A percentile compares a stretch with the other conserved stretches of the same genome.
phyloP scores from a whole-genome alignment of 163 green algal species.

The Scenedesmus sp. region DNA sequence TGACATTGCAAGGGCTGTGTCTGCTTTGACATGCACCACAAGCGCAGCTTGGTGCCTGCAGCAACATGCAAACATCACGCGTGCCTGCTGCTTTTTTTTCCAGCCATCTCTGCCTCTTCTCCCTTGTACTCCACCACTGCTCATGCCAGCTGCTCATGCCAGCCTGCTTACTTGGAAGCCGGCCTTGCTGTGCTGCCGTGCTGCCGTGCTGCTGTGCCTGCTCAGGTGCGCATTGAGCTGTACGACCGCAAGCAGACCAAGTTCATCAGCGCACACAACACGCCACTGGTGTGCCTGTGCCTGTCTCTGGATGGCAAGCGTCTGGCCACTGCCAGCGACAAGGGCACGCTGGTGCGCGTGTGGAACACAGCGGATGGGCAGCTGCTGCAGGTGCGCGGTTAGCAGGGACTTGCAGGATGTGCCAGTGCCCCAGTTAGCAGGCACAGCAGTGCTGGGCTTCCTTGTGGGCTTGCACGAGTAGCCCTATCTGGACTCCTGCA shows the following conservation, averaged over 20 bases:
- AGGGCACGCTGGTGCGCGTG: slow-evolving; percentile 94
- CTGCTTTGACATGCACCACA: no score
- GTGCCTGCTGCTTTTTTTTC: no score
- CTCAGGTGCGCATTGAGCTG: slow-evolving; percentile 94
- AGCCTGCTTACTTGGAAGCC: no score
- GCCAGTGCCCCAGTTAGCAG: background rate
- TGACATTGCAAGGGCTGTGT: background rate
- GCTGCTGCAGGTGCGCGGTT: slow-evolving; percentile 82
- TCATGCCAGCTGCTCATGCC: no score
- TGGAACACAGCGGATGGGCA: slow-evolving; percentile 88
- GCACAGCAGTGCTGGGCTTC: background rate
- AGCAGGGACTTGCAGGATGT: background rate
- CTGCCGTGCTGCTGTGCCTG: background rate
- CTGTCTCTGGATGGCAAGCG: slow-evolving; percentile 91
- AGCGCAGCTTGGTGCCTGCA: background rate
- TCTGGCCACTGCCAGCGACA: slow-evolving; percentile 93
- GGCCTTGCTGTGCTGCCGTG: background rate
- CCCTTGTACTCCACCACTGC: no score
- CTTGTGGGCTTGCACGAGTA: no score
- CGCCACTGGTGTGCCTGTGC: slow-evolving; percentile 81
- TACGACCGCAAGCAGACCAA: slow-evolving; percentile 93
- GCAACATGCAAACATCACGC: background rate
- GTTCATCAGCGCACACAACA: slow-evolving; percentile 94
- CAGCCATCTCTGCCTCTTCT: no score
- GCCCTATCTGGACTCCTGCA: no score